These are phyloP conservation scores for Trypanosoma congolense DNA, from an alignment of 208 protist species.

Conservation along the genomic window DNA sequence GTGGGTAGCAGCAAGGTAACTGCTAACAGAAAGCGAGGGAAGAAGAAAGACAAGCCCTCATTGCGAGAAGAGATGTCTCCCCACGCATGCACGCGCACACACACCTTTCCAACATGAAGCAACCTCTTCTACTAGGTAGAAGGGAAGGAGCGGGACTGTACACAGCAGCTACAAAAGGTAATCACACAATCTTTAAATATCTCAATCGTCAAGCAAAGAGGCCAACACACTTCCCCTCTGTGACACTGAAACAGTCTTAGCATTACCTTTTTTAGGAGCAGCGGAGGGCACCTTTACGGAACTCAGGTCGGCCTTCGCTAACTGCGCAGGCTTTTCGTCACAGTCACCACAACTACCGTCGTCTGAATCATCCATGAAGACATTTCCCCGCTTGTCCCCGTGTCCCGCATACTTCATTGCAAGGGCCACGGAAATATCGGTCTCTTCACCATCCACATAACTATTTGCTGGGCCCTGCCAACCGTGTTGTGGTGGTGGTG, in stretches of 20 bases:
- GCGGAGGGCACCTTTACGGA: background rate
- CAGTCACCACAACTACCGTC: slow-evolving; percentile 5
- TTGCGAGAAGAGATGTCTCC: too few relatives aligned
- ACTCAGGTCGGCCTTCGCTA: background rate
- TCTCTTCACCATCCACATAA: background rate
- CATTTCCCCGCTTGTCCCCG: slow-evolving; percentile 12
- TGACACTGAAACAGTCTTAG: background rate
- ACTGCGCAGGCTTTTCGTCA: background rate
- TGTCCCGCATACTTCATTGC: slow-evolving; percentile 9
- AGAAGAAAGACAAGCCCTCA: background rate
- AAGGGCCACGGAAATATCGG: slow-evolving; percentile 16
- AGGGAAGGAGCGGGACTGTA: too few relatives aligned
- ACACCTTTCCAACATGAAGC: too few relatives aligned
- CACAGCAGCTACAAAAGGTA: background rate
- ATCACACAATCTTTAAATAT: background rate
- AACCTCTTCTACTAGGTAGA: too few relatives aligned
- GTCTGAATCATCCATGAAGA: slow-evolving; percentile 18
- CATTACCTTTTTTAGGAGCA: background rate
- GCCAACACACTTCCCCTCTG: slow-evolving; percentile 14
- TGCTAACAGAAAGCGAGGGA: background rate
- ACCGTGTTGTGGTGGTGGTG: too few relatives aligned
- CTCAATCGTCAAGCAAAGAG: slow-evolving; percentile 23
- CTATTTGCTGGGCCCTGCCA: background rate
- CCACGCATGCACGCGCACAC: too few relatives aligned
- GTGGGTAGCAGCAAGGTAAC: too few relatives aligned